These are phyloP conservation scores for Dendrocalamus latiflorus DNA, from an alignment of 202 grass and related monocot genomes.

Conservation along the genomic window DNA sequence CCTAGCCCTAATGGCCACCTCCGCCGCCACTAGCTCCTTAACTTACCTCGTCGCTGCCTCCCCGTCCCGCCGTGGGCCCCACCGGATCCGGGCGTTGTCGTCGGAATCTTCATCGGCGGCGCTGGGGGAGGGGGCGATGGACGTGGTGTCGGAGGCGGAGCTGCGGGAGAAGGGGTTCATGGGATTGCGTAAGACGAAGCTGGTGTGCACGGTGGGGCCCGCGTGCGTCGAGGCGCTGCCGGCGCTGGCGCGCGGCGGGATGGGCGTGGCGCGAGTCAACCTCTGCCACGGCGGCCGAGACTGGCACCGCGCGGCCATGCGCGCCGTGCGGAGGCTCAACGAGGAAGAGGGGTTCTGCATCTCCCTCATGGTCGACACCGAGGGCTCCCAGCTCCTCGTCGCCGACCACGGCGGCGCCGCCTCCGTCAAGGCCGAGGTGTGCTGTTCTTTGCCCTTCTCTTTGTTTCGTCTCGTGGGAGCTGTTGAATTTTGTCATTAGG, in stretches of 20 bases:
- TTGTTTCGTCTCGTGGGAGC: no score
- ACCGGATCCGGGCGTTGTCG: conserved; percentile 13
- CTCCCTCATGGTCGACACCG: conserved; percentile 57
- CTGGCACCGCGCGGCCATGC: conserved; percentile 46
- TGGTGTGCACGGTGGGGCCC: no score
- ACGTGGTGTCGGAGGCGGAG: conserved; percentile 63
- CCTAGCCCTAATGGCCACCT: conserved; percentile 28
- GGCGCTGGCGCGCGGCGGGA: no score
- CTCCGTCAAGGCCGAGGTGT: conserved; percentile 53
- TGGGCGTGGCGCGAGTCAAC: conserved; percentile 64
- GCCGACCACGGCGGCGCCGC: conserved; percentile 44
- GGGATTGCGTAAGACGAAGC: no score
- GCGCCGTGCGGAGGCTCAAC: conserved; percentile 47
- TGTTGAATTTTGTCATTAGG: background rate
- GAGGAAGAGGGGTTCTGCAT: conserved; percentile 60
- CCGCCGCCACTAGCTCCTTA: background rate
- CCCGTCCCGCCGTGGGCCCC: background rate
- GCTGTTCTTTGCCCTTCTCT: background rate
- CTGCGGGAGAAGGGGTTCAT: no score
- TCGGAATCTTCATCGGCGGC: background rate
- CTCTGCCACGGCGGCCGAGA: conserved; percentile 58
- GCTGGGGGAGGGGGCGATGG: conserved; percentile 23
- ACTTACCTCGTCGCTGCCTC: background rate
- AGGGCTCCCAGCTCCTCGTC: conserved; percentile 49
- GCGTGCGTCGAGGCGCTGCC: no score